Evolutionary conservation across 2,329 filamentous ascomycete species (phyloP), one percentile per base, ranked within the genome.

Genomic region (Pezicula rhizophila): DNA sequence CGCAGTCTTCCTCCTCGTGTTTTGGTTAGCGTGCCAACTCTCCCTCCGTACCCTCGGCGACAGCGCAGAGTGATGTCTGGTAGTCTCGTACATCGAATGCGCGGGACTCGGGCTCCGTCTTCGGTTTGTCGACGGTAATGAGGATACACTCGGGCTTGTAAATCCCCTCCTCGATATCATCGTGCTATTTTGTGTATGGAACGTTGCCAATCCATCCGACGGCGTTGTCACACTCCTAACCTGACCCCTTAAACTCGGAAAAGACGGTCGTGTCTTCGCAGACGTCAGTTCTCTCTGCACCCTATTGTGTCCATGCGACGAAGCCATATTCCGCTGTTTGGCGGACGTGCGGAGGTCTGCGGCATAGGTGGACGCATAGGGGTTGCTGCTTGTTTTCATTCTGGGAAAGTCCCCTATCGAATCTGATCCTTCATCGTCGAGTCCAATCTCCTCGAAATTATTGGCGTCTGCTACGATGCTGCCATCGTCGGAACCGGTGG

Each of bases 361-460:
- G 7, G 52, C 48, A 45, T 50, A 63, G 4, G 53, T 53, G 5
- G 58, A 53, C 51, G 57, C 55, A 33, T 63, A 62, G 5, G 60
- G 61, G 41, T 62, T 60, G 17, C 49, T 48, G 17, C 46, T 50
- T 8, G 53, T 55, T 46, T 63, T 62, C n/a, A 59, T 31, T 7
- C 11, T 49, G 1, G 50, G 52, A 43, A 64, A 65, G 23, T 15
- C 61, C 56, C 10, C 56, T 57, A 23, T 5, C 1, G 4, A 48
- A 60, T 61, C 34, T 63, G 59, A 1, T 50, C 45, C 46, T 64
- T 61, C 84, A 59, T 87, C 84, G 52, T 90, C 85, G 26, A 97
- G 80, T 11, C 87, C 89, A 64, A 96, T 96, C 56, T 96, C 92
- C 66, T 97, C 92, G 61, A 96, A 96, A 66, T 96, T 84, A 55